Evolutionary conservation across 2,329 filamentous ascomycete genomes (phyloP).

Genomic region (Zalaria sp.): DNA sequence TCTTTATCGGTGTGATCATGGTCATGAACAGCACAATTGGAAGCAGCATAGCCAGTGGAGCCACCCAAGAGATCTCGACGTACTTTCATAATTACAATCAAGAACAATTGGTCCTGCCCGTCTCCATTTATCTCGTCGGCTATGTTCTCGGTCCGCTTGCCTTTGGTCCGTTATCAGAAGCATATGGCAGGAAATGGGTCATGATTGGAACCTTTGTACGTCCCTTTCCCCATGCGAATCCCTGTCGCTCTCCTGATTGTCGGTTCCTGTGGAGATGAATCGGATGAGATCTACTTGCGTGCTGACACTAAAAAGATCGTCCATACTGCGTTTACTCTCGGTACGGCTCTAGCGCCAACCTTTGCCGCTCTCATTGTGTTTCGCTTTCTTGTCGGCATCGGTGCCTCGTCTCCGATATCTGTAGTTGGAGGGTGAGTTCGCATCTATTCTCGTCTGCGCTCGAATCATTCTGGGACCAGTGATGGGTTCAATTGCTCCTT

Average conservation of each 20-base stretch:
- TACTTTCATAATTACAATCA: slow-evolving; percentile 42
- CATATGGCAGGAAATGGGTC: slow-evolving; percentile 29
- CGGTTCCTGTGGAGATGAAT: too few relatives aligned
- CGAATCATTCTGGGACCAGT: too few relatives aligned
- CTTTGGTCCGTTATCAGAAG: slow-evolving; percentile 30
- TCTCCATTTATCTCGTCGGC: slow-evolving; percentile 36
- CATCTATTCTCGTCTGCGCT: too few relatives aligned
- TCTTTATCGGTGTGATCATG: slow-evolving; percentile 41
- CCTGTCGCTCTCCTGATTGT: background rate
- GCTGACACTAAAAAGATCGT: slow-evolving; percentile 7
- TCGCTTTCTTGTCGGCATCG: slow-evolving; percentile 27
- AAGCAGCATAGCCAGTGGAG: slow-evolving; percentile 50
- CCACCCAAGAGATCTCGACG: slow-evolving; percentile 40
- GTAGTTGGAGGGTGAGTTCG: slow-evolving; percentile 37
- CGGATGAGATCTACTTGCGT: too few relatives aligned
- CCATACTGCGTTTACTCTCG: slow-evolving; percentile 31
- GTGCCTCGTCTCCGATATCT: slow-evolving; percentile 37
- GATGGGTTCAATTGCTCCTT: too few relatives aligned
- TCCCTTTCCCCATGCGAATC: background rate
- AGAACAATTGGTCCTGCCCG: slow-evolving; percentile 30
- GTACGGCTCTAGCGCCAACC: slow-evolving; percentile 28
- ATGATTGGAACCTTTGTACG: slow-evolving; percentile 36
- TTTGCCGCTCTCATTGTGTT: slow-evolving; percentile 30
- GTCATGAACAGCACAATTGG: slow-evolving; percentile 57
- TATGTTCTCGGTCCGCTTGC: slow-evolving; percentile 30